Conservation (phyloP, 257 asterid species). For the Eucommia ulmoides region DNA sequence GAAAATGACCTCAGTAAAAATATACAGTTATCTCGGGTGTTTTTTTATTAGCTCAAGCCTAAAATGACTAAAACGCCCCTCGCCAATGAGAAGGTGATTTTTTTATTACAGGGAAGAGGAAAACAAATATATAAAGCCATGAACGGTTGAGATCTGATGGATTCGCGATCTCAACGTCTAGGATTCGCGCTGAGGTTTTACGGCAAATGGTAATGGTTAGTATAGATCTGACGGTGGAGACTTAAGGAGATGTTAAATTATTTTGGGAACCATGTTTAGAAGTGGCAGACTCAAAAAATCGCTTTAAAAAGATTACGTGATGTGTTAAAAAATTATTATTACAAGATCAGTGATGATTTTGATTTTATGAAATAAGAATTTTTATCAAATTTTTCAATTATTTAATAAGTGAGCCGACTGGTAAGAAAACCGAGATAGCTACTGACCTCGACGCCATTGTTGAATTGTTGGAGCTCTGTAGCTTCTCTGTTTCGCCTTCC, state of each 20-base stretch:
- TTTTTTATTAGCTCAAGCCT: not conserved
- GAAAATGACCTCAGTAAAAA: no score
- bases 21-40: no score
- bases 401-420: not conserved
- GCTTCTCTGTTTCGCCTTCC: not conserved
- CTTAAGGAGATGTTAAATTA: not conserved
- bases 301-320: no score
- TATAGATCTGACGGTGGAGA: not conserved
- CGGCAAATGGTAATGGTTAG: not conserved
- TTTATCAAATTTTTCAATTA: no score
- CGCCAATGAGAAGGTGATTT: not conserved
- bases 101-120: not conserved
- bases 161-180: not conserved
- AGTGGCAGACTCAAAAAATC: no score
- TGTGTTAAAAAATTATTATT: no score
- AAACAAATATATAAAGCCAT: not conserved
- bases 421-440: not conserved
- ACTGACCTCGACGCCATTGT: not conserved
- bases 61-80: not conserved
- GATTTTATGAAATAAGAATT: not conserved
- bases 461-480: not conserved
- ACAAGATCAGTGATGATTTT: not conserved
- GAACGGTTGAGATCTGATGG: constrained; percentile 1
- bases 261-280: no score
- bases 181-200: not conserved